phyloP scores from a whole-genome alignment of 2,329 filamentous ascomycete genomes.

The Pseudocercospora fuligena region DNA sequence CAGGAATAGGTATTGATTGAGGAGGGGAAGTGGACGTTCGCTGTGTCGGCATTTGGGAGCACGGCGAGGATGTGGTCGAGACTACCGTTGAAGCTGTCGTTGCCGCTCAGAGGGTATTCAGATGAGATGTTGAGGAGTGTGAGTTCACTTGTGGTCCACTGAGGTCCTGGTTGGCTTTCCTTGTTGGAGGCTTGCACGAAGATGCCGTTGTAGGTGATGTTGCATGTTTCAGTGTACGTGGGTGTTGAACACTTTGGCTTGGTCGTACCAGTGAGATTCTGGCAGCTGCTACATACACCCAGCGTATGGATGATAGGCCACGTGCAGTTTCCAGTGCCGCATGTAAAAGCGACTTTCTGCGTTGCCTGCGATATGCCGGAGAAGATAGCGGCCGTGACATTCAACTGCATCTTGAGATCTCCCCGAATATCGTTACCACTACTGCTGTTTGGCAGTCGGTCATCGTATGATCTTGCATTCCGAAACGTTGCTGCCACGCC shows the following conservation, averaged over 20 bases:
- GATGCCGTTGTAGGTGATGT: not conserved
- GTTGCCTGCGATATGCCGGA: not conserved
- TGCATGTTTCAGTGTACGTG: slow-evolving; percentile 1
- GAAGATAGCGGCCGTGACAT: slow-evolving; percentile 1
- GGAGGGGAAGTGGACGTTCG: not conserved
- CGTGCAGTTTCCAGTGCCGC: slow-evolving; percentile 1
- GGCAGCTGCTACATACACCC: not conserved
- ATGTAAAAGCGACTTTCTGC: not conserved
- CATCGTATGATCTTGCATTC: not conserved
- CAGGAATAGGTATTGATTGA: not conserved
- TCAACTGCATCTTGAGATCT: not conserved
- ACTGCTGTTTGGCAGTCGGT: not conserved
- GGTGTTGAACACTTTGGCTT: not conserved
- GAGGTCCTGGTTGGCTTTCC: not conserved
- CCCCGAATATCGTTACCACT: not conserved
- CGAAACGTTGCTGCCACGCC: not conserved
- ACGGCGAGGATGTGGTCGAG: not conserved
- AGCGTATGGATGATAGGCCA: not conserved
- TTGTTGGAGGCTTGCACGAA: slow-evolving; percentile 2
- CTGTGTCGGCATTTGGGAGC: not conserved
- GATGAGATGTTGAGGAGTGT: not conserved
- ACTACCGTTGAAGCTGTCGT: not conserved
- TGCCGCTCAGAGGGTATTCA: not conserved
- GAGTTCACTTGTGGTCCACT: not conserved
- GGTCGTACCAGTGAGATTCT: not conserved